Evolutionary conservation across 106 monocot genomes (phyloP).

Genomic region (Apostasia ramifera): DNA sequence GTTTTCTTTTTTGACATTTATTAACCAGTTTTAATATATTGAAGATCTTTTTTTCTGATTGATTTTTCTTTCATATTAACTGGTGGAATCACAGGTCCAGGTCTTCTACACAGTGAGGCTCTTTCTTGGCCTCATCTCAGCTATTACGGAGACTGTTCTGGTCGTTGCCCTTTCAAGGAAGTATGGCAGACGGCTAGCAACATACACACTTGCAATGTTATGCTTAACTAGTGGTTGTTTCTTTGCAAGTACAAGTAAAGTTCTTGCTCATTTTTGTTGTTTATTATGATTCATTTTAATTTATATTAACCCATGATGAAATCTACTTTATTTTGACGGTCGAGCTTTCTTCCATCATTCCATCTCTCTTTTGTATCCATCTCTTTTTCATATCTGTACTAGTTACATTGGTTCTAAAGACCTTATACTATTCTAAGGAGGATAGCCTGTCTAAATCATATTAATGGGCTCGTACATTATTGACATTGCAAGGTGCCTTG

Average conservation of each 20-base stretch:
- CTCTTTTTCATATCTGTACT: too few relatives aligned
- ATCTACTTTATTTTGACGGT: too few relatives aligned
- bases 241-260: constrained; percentile 98
- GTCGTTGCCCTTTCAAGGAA: constrained; percentile 87
- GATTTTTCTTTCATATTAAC: neutral
- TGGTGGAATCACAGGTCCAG: constrained; percentile 43
- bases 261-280: constrained; percentile 7
- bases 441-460: too few relatives aligned
- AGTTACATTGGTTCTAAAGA: too few relatives aligned
- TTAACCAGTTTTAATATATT: neutral
- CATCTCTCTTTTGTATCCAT: too few relatives aligned
- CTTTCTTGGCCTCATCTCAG: constrained; percentile 87
- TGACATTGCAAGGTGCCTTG: too few relatives aligned
- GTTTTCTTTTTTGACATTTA: constrained; percentile 15
- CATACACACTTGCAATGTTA: constrained; percentile 86
- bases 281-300: neutral
- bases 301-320: neutral
- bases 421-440: too few relatives aligned
- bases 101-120: constrained; percentile 88
- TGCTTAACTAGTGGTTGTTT: constrained; percentile 97
- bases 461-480: too few relatives aligned
- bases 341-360: too few relatives aligned
- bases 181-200: constrained; percentile 83
- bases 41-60: constrained; percentile 1
- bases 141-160: constrained; percentile 66